Evolutionary conservation across 2,329 filamentous ascomycete species (phyloP).

Genomic region (Penicillium sp.): DNA sequence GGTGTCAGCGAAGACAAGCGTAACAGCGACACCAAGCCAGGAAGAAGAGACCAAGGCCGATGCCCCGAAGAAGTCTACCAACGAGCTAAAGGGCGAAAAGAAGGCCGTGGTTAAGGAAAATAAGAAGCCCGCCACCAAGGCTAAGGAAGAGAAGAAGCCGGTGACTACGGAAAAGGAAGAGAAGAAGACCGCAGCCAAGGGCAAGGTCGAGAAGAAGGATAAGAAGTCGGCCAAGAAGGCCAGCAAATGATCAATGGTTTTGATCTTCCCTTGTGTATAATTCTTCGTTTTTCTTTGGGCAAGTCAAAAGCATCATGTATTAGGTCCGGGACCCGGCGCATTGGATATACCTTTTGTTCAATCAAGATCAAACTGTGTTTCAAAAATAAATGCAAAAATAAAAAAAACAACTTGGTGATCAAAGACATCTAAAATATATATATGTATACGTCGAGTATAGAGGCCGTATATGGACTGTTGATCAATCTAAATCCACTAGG

Average conservation of each 20-base stretch:
- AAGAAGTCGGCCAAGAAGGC: conserved; percentile 29
- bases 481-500: conserved; percentile 10
- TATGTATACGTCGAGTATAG: neutral
- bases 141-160: conserved; percentile 20
- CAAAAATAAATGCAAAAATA: conserved; percentile 2
- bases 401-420: neutral
- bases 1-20: conserved; percentile 18
- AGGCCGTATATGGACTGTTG: neutral
- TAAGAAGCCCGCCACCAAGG: conserved; percentile 22
- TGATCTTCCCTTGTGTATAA: conserved; percentile 19
- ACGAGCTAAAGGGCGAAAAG: conserved; percentile 14
- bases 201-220: conserved; percentile 26
- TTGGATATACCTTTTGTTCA: conserved; percentile 28
- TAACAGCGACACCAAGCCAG: conserved; percentile 1
- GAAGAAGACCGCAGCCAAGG: conserved; percentile 19
- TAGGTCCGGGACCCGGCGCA: conserved; percentile 24
- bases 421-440: too few species aligned
- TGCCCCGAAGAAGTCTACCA: conserved; percentile 5
- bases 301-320: conserved; percentile 26
- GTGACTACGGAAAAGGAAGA: conserved; percentile 14
- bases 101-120: conserved; percentile 17
- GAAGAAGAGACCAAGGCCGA: conserved; percentile 20
- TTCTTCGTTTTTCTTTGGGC: conserved; percentile 16
- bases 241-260: conserved; percentile 26
- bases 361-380: conserved; percentile 15